These are phyloP conservation scores for Kodamaea kaohsiungensis DNA, from an alignment of 805 yeast genomes.

Conservation along the genomic window DNA sequence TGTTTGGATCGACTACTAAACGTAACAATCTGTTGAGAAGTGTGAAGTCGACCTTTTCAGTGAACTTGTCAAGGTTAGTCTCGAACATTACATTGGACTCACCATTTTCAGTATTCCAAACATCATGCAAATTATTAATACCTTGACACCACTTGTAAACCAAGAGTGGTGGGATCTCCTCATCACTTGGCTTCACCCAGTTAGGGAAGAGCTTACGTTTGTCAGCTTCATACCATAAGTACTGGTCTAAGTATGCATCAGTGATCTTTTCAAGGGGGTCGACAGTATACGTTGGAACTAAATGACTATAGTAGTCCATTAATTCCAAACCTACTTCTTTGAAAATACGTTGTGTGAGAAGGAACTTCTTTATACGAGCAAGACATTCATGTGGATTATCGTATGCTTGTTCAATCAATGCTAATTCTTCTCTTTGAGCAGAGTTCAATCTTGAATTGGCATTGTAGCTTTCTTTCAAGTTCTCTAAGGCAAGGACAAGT, in stretches of 20 bases:
- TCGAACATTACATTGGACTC: conserved; percentile 85
- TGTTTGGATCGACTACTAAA: conserved; percentile 80
- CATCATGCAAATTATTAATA: conserved; percentile 69
- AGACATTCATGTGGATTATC: conserved; percentile 95
- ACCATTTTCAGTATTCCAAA: conserved; percentile 79
- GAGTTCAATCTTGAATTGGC: conserved; percentile 76
- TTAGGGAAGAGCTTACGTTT: conserved; percentile 85
- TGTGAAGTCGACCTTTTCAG: conserved; percentile 88
- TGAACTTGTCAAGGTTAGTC: conserved; percentile 63
- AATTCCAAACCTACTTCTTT: conserved; percentile 84
- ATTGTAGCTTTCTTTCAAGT: conserved; percentile 73
- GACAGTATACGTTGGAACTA: conserved; percentile 82
- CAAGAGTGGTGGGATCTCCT: conserved; percentile 88
- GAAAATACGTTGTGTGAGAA: conserved; percentile 87
- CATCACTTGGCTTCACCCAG: conserved; percentile 95
- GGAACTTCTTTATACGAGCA: conserved; percentile 75
- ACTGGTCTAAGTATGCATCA: conserved; percentile 94
- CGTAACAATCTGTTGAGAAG: conserved; percentile 78
- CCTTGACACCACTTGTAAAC: conserved; percentile 96
- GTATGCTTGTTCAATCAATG: conserved; percentile 92
- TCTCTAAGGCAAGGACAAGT: conserved; percentile 84
- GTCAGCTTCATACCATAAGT: conserved; percentile 94
- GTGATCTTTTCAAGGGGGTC: conserved; percentile 95
- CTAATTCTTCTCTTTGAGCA: conserved; percentile 87
- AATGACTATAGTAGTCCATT: conserved; percentile 86